Evolutionary conservation across 106 monocot genomes (phyloP).

Genomic region (Phalaenopsis equestris): DNA sequence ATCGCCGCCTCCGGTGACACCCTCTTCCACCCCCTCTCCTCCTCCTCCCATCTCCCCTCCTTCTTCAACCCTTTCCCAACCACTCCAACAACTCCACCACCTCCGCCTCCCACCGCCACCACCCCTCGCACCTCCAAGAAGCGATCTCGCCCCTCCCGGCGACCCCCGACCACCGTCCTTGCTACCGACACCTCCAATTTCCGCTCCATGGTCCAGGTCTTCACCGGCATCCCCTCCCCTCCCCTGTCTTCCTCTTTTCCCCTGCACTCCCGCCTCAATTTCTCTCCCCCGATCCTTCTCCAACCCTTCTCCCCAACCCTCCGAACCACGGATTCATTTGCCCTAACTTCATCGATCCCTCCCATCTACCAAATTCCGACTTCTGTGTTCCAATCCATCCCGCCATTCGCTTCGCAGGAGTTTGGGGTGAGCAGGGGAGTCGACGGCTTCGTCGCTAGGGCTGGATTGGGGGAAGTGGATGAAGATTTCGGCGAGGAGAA

Average conservation of each 20-base stretch:
- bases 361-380: too few relatives aligned
- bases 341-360: too few relatives aligned
- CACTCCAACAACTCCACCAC: neutral
- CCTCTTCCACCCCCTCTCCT: neutral
- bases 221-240: conserved; percentile 43
- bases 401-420: too few relatives aligned
- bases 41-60: neutral
- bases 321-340: neutral
- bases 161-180: conserved; percentile 43
- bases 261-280: conserved; percentile 13
- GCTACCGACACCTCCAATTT: conserved; percentile 51
- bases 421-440: too few relatives aligned
- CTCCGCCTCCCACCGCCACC: neutral
- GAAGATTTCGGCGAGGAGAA: too few relatives aligned
- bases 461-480: too few relatives aligned
- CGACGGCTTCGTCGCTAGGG: too few relatives aligned
- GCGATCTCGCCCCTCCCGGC: conserved; percentile 33
- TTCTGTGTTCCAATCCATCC: too few relatives aligned
- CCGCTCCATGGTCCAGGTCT: conserved; percentile 58
- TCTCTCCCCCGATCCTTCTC: conserved; percentile 10
- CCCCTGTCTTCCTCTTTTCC: conserved; percentile 22
- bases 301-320: neutral
- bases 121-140: conserved; percentile 25
- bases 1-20: neutral
- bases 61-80: neutral